Evolutionary conservation across 139 green algal genomes (phyloP).

Genomic region (Deuterostichococcus epilithicus): DNA sequence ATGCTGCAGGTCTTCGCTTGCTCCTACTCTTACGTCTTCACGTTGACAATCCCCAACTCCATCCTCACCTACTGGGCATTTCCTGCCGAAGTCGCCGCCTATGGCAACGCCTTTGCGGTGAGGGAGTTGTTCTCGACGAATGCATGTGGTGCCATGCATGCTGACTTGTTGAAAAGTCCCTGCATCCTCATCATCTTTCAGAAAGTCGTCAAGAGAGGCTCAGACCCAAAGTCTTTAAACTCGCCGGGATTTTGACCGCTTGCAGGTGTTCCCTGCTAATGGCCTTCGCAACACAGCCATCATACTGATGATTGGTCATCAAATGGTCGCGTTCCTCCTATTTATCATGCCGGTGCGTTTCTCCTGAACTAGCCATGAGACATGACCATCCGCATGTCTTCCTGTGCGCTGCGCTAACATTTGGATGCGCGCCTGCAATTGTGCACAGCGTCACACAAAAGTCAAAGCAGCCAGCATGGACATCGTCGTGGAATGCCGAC

Average conservation of each 20-base stretch:
- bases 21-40: slow-evolving; percentile 21
- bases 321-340: slow-evolving; percentile 24
- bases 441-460: too few species aligned
- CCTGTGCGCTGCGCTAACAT: background rate
- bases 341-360: slow-evolving; percentile 2
- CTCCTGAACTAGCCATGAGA: background rate
- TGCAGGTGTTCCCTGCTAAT: slow-evolving; percentile 1
- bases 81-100: slow-evolving; percentile 1
- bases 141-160: too few species aligned
- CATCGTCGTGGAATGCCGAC: background rate
- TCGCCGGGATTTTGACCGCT: too few species aligned
- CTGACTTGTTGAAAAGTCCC: too few species aligned
- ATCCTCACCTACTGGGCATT: slow-evolving; percentile 23
- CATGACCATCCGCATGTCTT: slow-evolving; percentile 3
- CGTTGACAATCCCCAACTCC: slow-evolving; percentile 21
- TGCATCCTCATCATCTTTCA: too few species aligned
- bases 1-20: slow-evolving; percentile 7
- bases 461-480: too few species aligned
- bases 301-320: slow-evolving; percentile 25
- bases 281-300: slow-evolving; percentile 12
- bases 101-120: slow-evolving; percentile 25
- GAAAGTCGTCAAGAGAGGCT: too few species aligned
- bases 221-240: too few species aligned
- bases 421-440: background rate
- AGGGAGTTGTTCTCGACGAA: too few species aligned